phyloP scores from a whole-genome alignment of 2,329 filamentous ascomycete genomes.

The Trichoderma sp. region DNA sequence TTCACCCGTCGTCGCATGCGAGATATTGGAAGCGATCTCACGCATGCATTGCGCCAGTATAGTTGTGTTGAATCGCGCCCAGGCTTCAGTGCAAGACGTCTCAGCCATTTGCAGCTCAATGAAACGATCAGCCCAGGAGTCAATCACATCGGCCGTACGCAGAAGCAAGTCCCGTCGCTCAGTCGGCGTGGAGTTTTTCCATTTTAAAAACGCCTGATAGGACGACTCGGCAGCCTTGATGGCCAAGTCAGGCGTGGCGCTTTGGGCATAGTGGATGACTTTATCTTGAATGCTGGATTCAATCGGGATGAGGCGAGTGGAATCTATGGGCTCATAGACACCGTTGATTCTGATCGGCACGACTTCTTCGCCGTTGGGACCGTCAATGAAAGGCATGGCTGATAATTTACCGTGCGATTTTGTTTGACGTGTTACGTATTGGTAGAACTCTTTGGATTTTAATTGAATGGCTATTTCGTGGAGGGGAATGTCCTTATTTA shows the following conservation, averaged over 20 bases:
- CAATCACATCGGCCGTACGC: conserved; percentile 63
- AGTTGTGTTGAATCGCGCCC: conserved; percentile 40
- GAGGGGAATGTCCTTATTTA: background rate
- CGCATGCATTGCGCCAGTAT: conserved; percentile 37
- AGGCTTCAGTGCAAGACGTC: conserved; percentile 39
- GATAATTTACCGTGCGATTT: background rate
- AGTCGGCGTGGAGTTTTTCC: conserved; percentile 60
- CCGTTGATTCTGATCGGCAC: conserved; percentile 12
- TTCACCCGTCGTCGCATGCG: background rate
- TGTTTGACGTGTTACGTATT: background rate
- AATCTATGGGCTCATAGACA: background rate
- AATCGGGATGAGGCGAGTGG: background rate
- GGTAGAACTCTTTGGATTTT: too few relatives aligned
- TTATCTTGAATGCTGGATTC: background rate
- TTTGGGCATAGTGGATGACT: conserved; percentile 11
- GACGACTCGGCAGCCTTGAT: conserved; percentile 53
- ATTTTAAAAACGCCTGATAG: conserved; percentile 62
- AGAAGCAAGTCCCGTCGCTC: conserved; percentile 66
- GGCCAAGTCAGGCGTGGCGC: conserved; percentile 53
- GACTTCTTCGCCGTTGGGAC: conserved; percentile 13
- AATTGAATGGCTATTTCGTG: background rate
- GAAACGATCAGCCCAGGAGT: conserved; percentile 59
- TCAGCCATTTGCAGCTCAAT: conserved; percentile 54
- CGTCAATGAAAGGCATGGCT: conserved; percentile 9
- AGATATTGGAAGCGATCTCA: conserved; percentile 44